Evolutionary conservation across 2,329 filamentous ascomycete genomes (phyloP), one percentile per base, ranked within the genome.

Genomic region (Talaromyces sp.): DNA sequence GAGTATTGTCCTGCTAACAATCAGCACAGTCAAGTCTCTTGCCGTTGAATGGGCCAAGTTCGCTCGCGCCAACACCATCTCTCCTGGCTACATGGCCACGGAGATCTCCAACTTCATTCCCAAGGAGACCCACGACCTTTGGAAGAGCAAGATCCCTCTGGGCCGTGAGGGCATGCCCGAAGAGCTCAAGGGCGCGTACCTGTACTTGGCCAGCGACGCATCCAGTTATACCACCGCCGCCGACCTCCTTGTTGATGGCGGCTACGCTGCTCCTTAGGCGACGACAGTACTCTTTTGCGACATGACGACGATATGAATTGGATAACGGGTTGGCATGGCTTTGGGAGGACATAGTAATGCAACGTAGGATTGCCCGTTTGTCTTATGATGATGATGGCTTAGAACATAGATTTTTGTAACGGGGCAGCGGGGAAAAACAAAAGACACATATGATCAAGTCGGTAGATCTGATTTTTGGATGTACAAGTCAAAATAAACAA

Each of bases 131-230:
- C 90, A 90, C 81, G 80, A 83, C 51, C 80, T 89, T 61, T 92
- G 90, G 88, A 86, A 85, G 71, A 85, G 86, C 69, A 92, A 89
- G 82, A 92, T 88, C 46, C 89, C 89, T 10, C 89, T 94, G 86
- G 89, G 85, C 77, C 72, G 91, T 65, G 88, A 92, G 70, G 91
- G 88, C 10, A 80, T 86, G 65, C 79, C 85, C 2, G 83, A 85
- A 62, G 91, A 96, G 79, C 80, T 95, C 67, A 92, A 93, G 79
- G 91, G 90, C 21, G 88, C 88, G 17, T 79, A 78, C 58, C 72
- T 79, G 14, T 80, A 79, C 62, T 71, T 77, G 24, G 78, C 79
- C 11, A 77, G 73, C 12, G 76, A 80, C 69, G 78, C 79, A 1
- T 79, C 75, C 53, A 77, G 74, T 53, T 81, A 80, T 60, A 80